Conservation (phyloP, 2,329 filamentous ascomycete genomes). For the Trichophyton rubrum region DNA sequence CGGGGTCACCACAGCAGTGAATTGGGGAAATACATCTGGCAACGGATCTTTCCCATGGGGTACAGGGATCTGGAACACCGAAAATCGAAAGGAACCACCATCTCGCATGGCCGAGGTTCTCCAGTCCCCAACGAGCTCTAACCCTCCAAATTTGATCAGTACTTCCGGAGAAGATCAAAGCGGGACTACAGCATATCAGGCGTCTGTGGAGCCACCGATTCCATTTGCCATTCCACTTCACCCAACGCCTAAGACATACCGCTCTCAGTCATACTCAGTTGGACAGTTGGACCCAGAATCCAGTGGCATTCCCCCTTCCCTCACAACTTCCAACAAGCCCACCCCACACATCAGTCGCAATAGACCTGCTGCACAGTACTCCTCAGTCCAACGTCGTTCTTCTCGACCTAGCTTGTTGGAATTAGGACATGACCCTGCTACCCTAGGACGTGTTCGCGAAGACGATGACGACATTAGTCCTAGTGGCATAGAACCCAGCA, state of each 20-base stretch:
- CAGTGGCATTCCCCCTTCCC: constrained; percentile 23
- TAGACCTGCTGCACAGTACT: constrained; percentile 41
- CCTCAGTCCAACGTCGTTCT: constrained; percentile 64
- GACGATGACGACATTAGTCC: constrained; percentile 37
- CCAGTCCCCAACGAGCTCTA: constrained; percentile 57
- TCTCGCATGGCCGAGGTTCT: constrained; percentile 62
- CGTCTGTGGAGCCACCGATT: constrained; percentile 46
- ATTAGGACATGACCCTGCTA: constrained; percentile 34
- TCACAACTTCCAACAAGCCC: constrained; percentile 11
- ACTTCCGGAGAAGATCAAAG: constrained; percentile 43
- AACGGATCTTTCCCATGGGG: constrained; percentile 53
- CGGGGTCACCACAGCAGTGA: constrained; percentile 28
- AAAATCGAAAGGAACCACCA: constrained; percentile 61
- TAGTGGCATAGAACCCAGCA: constrained; percentile 27
- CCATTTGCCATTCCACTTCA: constrained; percentile 80
- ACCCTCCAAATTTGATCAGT: constrained; percentile 38
- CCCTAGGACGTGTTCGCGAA: constrained; percentile 37
- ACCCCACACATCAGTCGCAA: constrained; percentile 22
- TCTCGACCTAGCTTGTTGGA: constrained; percentile 46
- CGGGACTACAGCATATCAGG: constrained; percentile 35
- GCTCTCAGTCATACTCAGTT: constrained; percentile 93
- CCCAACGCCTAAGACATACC: constrained; percentile 81
- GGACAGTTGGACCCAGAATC: constrained; percentile 69
- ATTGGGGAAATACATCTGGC: constrained; percentile 33
- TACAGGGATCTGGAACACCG: constrained; percentile 70